Base-by-base conservation (phyloP, 805 yeast genomes). In the Candida palmyrensis region DNA sequence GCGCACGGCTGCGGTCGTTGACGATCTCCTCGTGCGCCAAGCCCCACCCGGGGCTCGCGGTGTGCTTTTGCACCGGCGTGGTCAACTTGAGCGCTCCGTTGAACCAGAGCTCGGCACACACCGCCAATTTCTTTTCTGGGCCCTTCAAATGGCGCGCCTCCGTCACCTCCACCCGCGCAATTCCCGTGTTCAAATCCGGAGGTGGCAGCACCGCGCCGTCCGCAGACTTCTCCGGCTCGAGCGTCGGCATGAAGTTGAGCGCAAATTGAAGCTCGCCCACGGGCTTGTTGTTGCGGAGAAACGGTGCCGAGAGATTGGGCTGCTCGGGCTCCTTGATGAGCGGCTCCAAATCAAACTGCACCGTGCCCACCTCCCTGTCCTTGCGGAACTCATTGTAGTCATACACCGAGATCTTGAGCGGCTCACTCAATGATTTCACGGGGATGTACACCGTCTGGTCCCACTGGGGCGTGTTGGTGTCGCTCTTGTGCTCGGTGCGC, bases 161-260 rank as follows among this genome's bases (percentile, higher is more conserved):
- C 19, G 65, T 51, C 30, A 85, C 58, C 39, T 79, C 82, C 44
- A 90, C 62, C 48, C 79, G 71, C 14, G 82, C 77, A 47, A 94
- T 79, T 71, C 99, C 99, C 11, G 97, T 87, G 61, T 90, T 90
- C 54, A 86, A 75, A 44, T 87, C 96, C 28, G 96, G 96, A 29
- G 94, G 84, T 30, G 94, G 87, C 43, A 78, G 80, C 34, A 73
- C 68, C 2, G 89, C 80, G 32, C 96, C 96, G 57, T 87, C 96
- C 3, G 85, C 80, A 37, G 73, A 69, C 40, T 74, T 62, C 45
- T 67, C 57, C 37, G 76, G 68, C 59, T 75, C 68, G 40, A 87
- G 61, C 10, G 92, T 80, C 25, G 95, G 92, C 70, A 79, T 78
- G 64, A 73, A 84, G 42, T 77, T 76, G 45, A 84, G 68, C 41